Percentiles rank a stretch among this genome's conserved stretches.
These are phyloP conservation scores for Sugiyamaella mastotermitis DNA, from an alignment of 805 yeast species.

Conservation along the genomic window DNA sequence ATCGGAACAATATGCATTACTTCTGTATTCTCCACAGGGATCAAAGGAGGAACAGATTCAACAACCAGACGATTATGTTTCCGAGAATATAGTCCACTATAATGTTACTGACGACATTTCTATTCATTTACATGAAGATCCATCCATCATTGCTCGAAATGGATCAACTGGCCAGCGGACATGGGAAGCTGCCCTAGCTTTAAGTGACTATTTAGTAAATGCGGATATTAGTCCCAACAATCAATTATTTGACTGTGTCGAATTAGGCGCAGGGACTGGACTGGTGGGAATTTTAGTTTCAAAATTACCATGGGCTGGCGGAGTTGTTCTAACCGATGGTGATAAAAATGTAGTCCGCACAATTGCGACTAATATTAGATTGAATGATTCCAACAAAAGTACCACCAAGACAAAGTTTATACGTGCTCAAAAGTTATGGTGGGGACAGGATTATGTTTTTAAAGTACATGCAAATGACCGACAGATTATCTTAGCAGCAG, in stretches of 20 bases:
- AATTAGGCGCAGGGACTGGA: constrained; percentile 90
- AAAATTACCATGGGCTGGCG: constrained; percentile 17
- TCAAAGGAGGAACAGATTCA: neutral
- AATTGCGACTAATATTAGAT: constrained; percentile 37
- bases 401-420: constrained; percentile 8
- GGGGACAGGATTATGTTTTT: constrained; percentile 20
- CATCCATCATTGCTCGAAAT: constrained; percentile 22
- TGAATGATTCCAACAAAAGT: constrained; percentile 34
- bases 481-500: constrained; percentile 71
- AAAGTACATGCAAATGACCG: constrained; percentile 1
- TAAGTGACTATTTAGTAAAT: constrained; percentile 45
- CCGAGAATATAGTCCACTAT: constrained; percentile 10
- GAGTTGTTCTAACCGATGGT: constrained; percentile 60
- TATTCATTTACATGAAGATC: constrained; percentile 12
- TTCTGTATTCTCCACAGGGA: constrained; percentile 1
- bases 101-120: constrained; percentile 1
- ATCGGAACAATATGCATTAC: constrained; percentile 8
- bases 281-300: constrained; percentile 48
- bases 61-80: too few relatives aligned
- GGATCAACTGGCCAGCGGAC: constrained; percentile 89
- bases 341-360: constrained; percentile 49
- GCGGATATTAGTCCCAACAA: too few relatives aligned
- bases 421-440: constrained; percentile 11
- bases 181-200: constrained; percentile 84
- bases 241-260: too few relatives aligned